Conservation (phyloP, 1,284 basidiomycete species). For the Ganoderma lucidum region DNA sequence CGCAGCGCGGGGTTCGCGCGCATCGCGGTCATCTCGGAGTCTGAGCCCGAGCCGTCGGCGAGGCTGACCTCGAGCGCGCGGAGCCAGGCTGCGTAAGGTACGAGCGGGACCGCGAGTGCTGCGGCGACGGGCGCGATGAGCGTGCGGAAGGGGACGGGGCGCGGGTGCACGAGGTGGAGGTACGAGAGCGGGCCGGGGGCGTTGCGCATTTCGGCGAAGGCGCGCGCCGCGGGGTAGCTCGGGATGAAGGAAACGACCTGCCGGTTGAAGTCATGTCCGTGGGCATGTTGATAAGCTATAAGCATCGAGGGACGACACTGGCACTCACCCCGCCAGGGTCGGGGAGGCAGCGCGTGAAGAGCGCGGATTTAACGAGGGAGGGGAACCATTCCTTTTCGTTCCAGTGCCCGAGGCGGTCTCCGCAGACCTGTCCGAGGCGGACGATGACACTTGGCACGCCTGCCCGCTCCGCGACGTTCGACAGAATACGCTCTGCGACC, state of each 20-base stretch:
- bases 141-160: conserved; percentile 31
- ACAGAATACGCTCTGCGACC: conserved; percentile 45
- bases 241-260: conserved; percentile 38
- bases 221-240: conserved; percentile 31
- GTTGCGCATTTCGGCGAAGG: conserved; percentile 35
- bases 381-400: conserved; percentile 55
- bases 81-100: conserved; percentile 36
- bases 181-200: conserved; percentile 18
- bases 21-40: conserved; percentile 24
- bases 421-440: conserved; percentile 54
- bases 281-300: conserved; percentile 3
- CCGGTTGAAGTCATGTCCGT: background rate
- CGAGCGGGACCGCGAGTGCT: conserved; percentile 33
- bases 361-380: conserved; percentile 46
- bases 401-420: conserved; percentile 50
- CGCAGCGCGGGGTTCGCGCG: conserved; percentile 33
- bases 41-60: conserved; percentile 7
- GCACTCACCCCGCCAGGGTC: conserved; percentile 30
- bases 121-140: conserved; percentile 31
- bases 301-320: background rate
- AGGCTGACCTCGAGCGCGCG: conserved; percentile 24
- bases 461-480: conserved; percentile 30
- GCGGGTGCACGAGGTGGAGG: conserved; percentile 41
- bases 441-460: conserved; percentile 42
- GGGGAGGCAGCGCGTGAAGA: conserved; percentile 40